Evolutionary conservation across 331 rosid species (phyloP).

Genomic region (Telfairia occidentalis): DNA sequence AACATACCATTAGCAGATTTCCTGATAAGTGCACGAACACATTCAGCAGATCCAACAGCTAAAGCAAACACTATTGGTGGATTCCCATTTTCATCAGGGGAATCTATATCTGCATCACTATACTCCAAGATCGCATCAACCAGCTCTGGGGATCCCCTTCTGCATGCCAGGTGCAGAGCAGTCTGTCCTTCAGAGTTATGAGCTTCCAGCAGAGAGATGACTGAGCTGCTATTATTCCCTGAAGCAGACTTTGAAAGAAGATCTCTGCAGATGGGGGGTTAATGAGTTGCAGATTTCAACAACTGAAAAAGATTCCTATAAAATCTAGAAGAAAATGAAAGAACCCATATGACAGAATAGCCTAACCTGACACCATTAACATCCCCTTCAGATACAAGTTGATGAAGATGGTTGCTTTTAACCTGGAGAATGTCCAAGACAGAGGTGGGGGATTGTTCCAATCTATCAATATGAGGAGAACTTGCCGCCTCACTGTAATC

Average conservation of each 20-base stretch:
- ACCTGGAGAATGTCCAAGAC: constrained; percentile 50
- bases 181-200: constrained; percentile 94
- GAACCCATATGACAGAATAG: neutral
- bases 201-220: constrained; percentile 62
- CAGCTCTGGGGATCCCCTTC: constrained; percentile 85
- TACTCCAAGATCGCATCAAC: constrained; percentile 78
- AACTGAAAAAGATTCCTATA: neutral
- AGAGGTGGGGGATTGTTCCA: constrained; percentile 51
- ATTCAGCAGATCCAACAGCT: constrained; percentile 96
- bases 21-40: constrained; percentile 61
- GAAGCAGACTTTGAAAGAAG: constrained; percentile 64
- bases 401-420: constrained; percentile 58
- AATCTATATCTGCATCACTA: constrained; percentile 77
- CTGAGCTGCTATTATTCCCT: constrained; percentile 42
- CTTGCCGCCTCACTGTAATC: constrained; percentile 50
- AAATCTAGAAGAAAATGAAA: neutral
- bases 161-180: constrained; percentile 94
- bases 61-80: constrained; percentile 96
- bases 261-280: constrained; percentile 44
- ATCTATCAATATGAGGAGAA: constrained; percentile 32
- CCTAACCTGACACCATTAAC: constrained; percentile 75
- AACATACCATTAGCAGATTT: constrained; percentile 85
- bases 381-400: constrained; percentile 89
- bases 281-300: neutral
- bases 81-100: constrained; percentile 88